phyloP scores from a whole-genome alignment of 2,329 filamentous ascomycete genomes.

The Laburnicola sp. region DNA sequence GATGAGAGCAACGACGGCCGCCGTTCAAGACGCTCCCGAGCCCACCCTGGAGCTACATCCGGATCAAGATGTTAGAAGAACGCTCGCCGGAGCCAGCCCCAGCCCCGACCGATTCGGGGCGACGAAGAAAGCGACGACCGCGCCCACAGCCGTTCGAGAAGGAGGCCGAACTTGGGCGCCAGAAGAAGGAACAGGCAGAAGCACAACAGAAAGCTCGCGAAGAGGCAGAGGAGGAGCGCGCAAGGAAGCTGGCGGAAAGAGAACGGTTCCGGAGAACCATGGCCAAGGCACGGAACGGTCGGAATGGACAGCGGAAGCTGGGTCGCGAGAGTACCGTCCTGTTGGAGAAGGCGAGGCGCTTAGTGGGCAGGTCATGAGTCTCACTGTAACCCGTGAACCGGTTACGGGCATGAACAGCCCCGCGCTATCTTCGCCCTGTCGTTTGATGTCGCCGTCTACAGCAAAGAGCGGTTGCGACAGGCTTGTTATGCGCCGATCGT shows the following conservation, averaged over 20 bases:
- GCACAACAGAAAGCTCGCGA: conserved; percentile 62
- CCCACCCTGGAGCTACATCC: conserved; percentile 59
- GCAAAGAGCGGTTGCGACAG: no score
- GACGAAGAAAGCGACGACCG: conserved; percentile 30
- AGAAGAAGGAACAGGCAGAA: conserved; percentile 65
- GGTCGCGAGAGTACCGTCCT: conserved; percentile 79
- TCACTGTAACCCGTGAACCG: neutral
- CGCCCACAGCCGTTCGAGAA: conserved; percentile 47
- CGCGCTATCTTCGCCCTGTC: no score
- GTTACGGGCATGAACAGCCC: no score
- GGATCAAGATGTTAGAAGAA: no score
- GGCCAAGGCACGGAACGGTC: conserved; percentile 62
- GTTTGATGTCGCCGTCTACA: neutral
- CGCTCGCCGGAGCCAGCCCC: conserved; percentile 13
- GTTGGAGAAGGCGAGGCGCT: conserved; percentile 74
- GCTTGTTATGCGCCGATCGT: no score
- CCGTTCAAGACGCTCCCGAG: conserved; percentile 26
- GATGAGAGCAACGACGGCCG: conserved; percentile 16
- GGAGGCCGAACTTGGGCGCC: conserved; percentile 52
- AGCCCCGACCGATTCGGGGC: neutral
- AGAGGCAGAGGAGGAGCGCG: conserved; percentile 64
- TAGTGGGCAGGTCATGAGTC: conserved; percentile 55
- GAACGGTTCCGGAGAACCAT: conserved; percentile 71
- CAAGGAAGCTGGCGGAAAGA: conserved; percentile 60
- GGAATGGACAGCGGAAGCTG: conserved; percentile 74